Evolutionary conservation across 192 early-diverging fungal genomes (phyloP), one percentile per base, ranked within the genome.

Genomic region (Coemansia sp.): DNA sequence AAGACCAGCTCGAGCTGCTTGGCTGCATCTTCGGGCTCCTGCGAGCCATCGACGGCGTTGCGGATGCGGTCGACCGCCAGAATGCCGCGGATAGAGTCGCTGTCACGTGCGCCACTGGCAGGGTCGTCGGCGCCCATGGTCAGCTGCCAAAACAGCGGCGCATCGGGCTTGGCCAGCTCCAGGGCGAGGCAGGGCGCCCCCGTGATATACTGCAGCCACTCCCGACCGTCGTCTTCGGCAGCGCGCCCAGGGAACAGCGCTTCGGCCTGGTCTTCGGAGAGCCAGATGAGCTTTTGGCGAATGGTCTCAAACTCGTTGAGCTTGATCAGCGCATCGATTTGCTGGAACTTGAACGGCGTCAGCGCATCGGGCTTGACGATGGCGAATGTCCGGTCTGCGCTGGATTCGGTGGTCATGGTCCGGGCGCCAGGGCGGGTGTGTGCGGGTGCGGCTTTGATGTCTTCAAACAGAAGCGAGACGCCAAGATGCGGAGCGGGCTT

Each of bases 281-380:
- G 72, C 71, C 83, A 83, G 38, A 84, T 47, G 11, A 83, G 70
- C 69, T 82, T 85, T 53, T 81, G 65, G 41, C 84, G 80, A 29
- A 75, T 62, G 10, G 80, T 79, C 60, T 85, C 67, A 52, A 84
- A 80, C 69, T 84, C 73, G 62, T 79, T 79, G 60, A 84, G 77
- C 61, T 80, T 76, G 63, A 84, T 72, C 45, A 84, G 70, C 2
- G 77, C 78, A 17, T 84, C 70, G 66, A 84, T 74, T 41, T 84
- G 72, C 73, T 76, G 77, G 70, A 71, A 80, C 64, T 84, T 79
- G 63, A 69, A 64, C 10, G 75, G 69, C n/a, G 66, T 73, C 70
- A 83, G 71, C 32, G 79, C 84, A 57, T 87, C 85, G 24, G 86
- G 86, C 68, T 85, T 86, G 69, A 87, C 79, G 21, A 87, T 55